Base-by-base conservation (phyloP, 805 yeast genomes). In the Kuraishia cidri region DNA sequence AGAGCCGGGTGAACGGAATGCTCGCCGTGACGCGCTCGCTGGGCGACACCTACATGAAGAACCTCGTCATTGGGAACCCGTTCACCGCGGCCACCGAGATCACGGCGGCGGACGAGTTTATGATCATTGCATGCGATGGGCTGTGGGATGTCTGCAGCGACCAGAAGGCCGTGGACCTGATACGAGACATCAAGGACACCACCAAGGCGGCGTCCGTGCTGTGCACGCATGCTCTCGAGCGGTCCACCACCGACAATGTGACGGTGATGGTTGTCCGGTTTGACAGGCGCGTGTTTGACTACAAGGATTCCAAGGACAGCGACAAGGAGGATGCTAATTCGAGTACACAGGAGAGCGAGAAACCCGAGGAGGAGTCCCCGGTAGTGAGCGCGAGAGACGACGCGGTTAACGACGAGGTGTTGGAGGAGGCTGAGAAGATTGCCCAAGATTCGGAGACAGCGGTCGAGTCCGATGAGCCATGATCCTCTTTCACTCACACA, bases 41-140 rank as follows among this genome's bases (percentile, higher is more conserved):
- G 28, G 98, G 98, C 13, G 97, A 90, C 52, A 69, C 79, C n/a
- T 88, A 85, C 54, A 80, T 90, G 75, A 94, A 90, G 52, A 82
- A 79, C 32, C 62, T 84, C 36, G 96, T 90, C 13, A 75, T 86
- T 21, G 95, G 96, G 0, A 75, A 77, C 34, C 98, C 98, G 1
- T 90, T 80, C 50, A 90, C 98, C 0, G 85, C 97, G 0, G 75
- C 86, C 29, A 86, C 94, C 1, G 86, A 78, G 46, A 63, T 92
- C 20, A 66, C 66, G 16, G 56, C 55, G 1, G 63, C 60, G 8
- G 96, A 88, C 52, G 81, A 81, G 44, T 85, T 84, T 48, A 54
- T 90, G 47, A 87, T 90, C 31, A 60, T 90, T 37, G 97, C 97
- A 0, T 92, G 97, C 54, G 98, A 90, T 56, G 98, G 98, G 0